phyloP scores from a whole-genome alignment of 495 filamentous ascomycete species.

The Xylaria cubensis region DNA sequence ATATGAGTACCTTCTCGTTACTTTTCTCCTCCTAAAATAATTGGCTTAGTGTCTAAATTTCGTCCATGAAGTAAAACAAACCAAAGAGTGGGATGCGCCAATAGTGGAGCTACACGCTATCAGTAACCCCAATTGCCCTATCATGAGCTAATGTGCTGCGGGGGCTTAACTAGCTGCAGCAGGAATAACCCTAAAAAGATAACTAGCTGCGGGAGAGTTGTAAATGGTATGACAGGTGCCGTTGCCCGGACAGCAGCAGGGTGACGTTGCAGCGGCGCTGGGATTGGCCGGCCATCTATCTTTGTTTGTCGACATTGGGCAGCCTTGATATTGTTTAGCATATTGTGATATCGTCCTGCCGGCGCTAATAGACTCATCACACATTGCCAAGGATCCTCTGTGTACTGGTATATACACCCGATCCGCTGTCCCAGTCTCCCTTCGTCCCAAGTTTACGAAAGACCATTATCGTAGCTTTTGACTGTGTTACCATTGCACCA shows the following conservation, averaged over 20 bases:
- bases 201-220: slow-evolving; percentile 1
- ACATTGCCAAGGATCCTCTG: slow-evolving; percentile 30
- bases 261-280: slow-evolving; percentile 35
- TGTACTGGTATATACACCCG: slow-evolving; percentile 17
- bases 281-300: slow-evolving; percentile 34
- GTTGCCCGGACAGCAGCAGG: slow-evolving; percentile 37
- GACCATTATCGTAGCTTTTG: slow-evolving; percentile 16
- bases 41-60: no score
- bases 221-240: slow-evolving; percentile 10
- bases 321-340: slow-evolving; percentile 9
- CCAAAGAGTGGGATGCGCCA: not conserved
- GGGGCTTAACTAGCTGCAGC: not conserved
- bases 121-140: slow-evolving; percentile 14
- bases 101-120: not conserved
- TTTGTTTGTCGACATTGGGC: slow-evolving; percentile 41
- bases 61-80: not conserved
- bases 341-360: slow-evolving; percentile 10
- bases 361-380: slow-evolving; percentile 28
- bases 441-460: slow-evolving; percentile 9
- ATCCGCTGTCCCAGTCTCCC: not conserved
- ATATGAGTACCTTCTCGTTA: no score
- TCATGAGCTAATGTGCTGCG: not conserved
- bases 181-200: not conserved
- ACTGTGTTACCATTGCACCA: slow-evolving; percentile 2
- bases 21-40: no score